phyloP scores from a whole-genome alignment of 805 yeast species.

The Cyberlindnera galapagoensis region DNA sequence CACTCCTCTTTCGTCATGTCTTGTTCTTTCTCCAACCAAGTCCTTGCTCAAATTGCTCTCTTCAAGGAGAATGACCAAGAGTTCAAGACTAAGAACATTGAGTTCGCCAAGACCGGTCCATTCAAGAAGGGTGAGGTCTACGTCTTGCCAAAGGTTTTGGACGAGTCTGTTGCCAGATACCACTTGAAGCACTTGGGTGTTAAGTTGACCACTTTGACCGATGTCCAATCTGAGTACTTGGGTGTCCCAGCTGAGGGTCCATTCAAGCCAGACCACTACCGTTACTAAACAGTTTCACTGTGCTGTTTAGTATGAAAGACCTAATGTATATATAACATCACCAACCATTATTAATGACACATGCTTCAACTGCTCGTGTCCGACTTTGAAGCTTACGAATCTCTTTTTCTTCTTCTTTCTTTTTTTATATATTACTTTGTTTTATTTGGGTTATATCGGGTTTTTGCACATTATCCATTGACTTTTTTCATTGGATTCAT shows the following conservation, averaged over 20 bases:
- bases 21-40: slow-evolving; percentile 99
- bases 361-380: slow-evolving; percentile 24
- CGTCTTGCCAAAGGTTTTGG: slow-evolving; percentile 94
- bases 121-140: slow-evolving; percentile 84
- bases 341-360: slow-evolving; percentile 1
- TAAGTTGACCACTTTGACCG: slow-evolving; percentile 67
- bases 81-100: slow-evolving; percentile 77
- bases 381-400: slow-evolving; percentile 5
- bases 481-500: slow-evolving; percentile 1
- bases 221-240: slow-evolving; percentile 88
- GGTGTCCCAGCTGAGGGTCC: slow-evolving; percentile 93
- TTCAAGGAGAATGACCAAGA: slow-evolving; percentile 79
- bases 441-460: slow-evolving; percentile 8
- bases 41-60: slow-evolving; percentile 95
- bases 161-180: slow-evolving; percentile 96
- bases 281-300: slow-evolving; percentile 54
- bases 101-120: slow-evolving; percentile 89
- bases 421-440: slow-evolving; percentile 1
- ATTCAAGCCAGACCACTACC: slow-evolving; percentile 95
- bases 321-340: not conserved
- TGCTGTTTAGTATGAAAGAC: not conserved
- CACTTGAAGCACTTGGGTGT: slow-evolving; percentile 95
- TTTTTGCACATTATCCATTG: slow-evolving; percentile 2
- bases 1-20: slow-evolving; percentile 99
- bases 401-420: slow-evolving; percentile 4